These are phyloP conservation scores for Epichloe gansuensis DNA, from an alignment of 2,329 filamentous ascomycete genomes.

Conservation along the genomic window DNA sequence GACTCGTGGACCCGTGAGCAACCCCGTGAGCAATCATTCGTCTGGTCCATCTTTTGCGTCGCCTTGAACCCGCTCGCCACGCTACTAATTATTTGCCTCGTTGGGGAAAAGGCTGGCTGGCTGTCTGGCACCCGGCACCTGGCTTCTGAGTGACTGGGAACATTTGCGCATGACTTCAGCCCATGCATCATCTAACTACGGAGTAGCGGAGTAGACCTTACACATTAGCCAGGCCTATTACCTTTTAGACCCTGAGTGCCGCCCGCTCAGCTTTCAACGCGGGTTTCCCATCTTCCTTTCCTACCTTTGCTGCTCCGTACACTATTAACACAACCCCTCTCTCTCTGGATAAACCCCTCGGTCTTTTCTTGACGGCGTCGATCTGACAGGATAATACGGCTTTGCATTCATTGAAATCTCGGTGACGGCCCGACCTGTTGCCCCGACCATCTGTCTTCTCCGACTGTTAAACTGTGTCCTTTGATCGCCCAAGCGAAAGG, in stretches of 20 bases:
- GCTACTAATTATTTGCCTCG: neutral
- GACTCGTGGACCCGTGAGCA: too few relatives aligned
- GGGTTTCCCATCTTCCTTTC: neutral
- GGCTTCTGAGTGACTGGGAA: neutral
- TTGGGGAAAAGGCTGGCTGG: neutral
- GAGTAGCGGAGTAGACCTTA: neutral
- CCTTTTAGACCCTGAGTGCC: slow-evolving; percentile 2
- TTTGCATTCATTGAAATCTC: neutral
- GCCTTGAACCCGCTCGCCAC: too few relatives aligned
- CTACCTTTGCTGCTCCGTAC: neutral
- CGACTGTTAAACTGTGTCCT: neutral
- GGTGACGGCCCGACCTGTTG: neutral
- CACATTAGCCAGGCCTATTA: neutral
- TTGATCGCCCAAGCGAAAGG: neutral
- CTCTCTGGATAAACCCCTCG: neutral
- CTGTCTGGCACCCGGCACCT: neutral
- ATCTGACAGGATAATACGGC: neutral
- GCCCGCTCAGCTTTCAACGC: neutral
- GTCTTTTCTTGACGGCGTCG: neutral
- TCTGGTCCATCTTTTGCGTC: too few relatives aligned
- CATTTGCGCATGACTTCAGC: neutral
- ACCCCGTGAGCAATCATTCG: too few relatives aligned
- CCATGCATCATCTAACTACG: neutral
- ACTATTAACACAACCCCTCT: neutral
- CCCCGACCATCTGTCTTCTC: neutral